A percentile compares a stretch with the other conserved stretches of the same genome.
These are phyloP conservation scores for Beauveria sp. DNA, from an alignment of 2,329 filamentous ascomycete genomes.

Conservation along the genomic window DNA sequence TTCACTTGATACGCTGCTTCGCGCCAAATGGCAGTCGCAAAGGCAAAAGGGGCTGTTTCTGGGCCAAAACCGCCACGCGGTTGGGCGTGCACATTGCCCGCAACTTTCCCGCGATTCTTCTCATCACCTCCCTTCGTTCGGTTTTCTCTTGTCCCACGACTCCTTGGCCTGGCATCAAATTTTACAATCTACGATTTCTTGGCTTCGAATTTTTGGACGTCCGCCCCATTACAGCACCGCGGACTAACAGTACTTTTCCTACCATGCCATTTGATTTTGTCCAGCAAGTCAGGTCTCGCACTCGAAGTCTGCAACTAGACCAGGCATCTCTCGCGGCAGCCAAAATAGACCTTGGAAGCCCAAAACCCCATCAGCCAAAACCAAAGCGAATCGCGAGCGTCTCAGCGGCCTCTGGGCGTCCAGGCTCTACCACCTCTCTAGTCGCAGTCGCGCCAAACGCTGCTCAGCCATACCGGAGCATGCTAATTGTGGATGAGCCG, in stretches of 20 bases:
- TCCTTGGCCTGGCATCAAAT: conserved; percentile 25
- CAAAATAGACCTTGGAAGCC: conserved; percentile 13
- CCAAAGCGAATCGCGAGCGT: conserved; percentile 29
- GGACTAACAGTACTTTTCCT: conserved; percentile 18
- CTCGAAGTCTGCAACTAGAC: conserved; percentile 43
- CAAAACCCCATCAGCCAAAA: conserved; percentile 12
- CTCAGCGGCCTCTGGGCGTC: conserved; percentile 15
- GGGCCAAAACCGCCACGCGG: background rate
- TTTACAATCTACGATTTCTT: conserved; percentile 40
- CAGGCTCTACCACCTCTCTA: conserved; percentile 2
- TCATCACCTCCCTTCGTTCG: background rate
- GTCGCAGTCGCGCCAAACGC: conserved; percentile 14
- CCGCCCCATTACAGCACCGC: conserved; percentile 16
- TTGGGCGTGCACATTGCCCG: background rate
- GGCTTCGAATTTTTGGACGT: conserved; percentile 28
- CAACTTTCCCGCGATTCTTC: background rate
- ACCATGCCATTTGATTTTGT: conserved; percentile 36
- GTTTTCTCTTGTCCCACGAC: background rate
- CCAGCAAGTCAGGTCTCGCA: conserved; percentile 36
- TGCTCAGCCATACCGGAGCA: conserved; percentile 38
- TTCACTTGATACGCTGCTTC: conserved; percentile 13
- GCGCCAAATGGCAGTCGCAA: conserved; percentile 20
- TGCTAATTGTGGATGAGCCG: conserved; percentile 45
- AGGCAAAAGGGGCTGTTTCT: conserved; percentile 17
- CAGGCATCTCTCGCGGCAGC: conserved; percentile 18